phyloP scores from a whole-genome alignment of 192 early-diverging fungal species.

The Backusella liffmaniae region DNA sequence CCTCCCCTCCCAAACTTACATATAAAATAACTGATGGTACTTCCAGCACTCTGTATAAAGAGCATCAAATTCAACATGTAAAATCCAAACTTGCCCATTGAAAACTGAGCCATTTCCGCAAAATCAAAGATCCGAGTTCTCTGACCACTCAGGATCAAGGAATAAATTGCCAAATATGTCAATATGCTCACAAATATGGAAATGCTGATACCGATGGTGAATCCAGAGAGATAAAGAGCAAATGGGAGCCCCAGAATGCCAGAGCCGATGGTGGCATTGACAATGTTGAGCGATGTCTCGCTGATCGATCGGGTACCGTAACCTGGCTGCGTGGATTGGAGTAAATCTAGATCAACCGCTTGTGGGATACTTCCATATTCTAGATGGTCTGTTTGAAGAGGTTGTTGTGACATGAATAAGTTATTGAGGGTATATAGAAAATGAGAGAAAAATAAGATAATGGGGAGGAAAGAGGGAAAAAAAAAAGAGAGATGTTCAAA shows the following conservation, averaged over 20 bases:
- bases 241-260: slow-evolving; percentile 68
- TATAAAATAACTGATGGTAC: slow-evolving; percentile 63
- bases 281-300: slow-evolving; percentile 55
- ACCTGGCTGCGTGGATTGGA: slow-evolving; percentile 34
- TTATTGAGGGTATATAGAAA: neutral
- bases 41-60: slow-evolving; percentile 58
- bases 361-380: neutral
- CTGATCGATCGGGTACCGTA: slow-evolving; percentile 34
- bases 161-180: slow-evolving; percentile 48
- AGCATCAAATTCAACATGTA: slow-evolving; percentile 53
- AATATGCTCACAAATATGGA: slow-evolving; percentile 49
- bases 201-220: slow-evolving; percentile 50
- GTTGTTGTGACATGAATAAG: neutral
- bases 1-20: slow-evolving; percentile 12
- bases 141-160: slow-evolving; percentile 53
- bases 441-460: neutral
- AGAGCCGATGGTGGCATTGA: slow-evolving; percentile 70
- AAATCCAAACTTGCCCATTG: slow-evolving; percentile 52
- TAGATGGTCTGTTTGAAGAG: neutral
- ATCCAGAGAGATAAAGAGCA: slow-evolving; percentile 61
- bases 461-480: neutral
- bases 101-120: slow-evolving; percentile 46
- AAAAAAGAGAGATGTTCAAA: neutral
- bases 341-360: slow-evolving; percentile 10
- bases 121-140: slow-evolving; percentile 50